A percentile compares a stretch with the other conserved stretches of the same genome.
These are phyloP conservation scores for Ormosia emarginata DNA, from an alignment of 306 rosid species.

Conservation along the genomic window DNA sequence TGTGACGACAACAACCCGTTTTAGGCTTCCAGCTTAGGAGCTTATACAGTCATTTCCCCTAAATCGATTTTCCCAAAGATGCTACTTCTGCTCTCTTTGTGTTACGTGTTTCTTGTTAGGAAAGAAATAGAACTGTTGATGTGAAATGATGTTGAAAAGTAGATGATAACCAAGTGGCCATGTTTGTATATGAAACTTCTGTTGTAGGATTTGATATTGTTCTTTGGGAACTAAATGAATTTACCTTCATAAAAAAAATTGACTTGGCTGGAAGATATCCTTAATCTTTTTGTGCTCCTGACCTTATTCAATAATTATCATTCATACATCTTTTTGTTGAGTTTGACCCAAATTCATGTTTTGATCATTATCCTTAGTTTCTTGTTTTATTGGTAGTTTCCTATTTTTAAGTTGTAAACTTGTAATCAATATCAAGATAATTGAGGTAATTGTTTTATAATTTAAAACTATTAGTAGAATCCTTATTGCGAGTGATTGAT, in stretches of 20 bases:
- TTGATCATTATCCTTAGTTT: background rate
- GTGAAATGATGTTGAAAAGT: background rate
- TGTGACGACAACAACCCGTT: background rate
- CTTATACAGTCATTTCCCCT: background rate
- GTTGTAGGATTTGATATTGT: background rate
- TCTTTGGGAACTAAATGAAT: background rate
- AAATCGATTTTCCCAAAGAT: background rate
- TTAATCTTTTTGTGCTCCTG: background rate
- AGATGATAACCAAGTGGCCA: background rate
- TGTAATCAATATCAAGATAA: background rate
- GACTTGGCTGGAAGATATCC: background rate
- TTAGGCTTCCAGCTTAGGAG: background rate
- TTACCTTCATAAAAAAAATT: background rate
- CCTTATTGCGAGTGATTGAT: too few relatives aligned
- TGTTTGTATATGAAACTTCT: background rate
- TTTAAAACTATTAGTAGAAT: too few relatives aligned
- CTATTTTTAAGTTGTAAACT: background rate
- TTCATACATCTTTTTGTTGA: background rate
- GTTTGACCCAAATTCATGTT: background rate
- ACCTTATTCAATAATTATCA: too few relatives aligned
- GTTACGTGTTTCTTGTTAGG: background rate
- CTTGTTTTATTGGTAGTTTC: background rate
- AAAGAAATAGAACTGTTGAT: background rate
- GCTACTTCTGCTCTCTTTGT: background rate
- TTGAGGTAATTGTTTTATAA: background rate